Evolutionary conservation across 2,329 filamentous ascomycete genomes (phyloP).

Genomic region (Dactylellina drechsleri): DNA sequence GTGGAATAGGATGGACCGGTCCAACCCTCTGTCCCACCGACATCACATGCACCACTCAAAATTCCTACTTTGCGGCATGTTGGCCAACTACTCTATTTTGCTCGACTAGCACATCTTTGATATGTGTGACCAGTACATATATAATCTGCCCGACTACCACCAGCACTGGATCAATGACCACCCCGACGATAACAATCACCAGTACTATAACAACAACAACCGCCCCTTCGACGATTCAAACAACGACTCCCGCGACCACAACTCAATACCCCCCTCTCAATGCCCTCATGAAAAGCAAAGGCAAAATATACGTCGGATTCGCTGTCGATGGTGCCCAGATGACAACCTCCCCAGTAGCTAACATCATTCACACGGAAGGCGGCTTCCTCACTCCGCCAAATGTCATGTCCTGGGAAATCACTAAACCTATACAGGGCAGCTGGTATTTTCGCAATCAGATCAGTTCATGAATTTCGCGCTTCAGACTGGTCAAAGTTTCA

Average conservation of each 20-base stretch:
- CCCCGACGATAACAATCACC: background rate
- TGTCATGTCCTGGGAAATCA: constrained; percentile 74
- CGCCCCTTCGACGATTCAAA: background rate
- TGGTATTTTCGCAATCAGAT: constrained; percentile 70
- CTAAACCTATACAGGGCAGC: constrained; percentile 63
- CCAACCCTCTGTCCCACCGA: constrained; percentile 53
- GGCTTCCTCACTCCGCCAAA: constrained; percentile 74
- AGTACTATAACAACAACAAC: constrained; percentile 2
- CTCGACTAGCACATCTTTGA: background rate
- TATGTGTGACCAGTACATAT: constrained; percentile 7
- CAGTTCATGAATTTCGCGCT: constrained; percentile 70
- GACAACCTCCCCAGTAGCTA: constrained; percentile 64
- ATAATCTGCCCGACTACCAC: constrained; percentile 1
- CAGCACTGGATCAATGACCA: background rate
- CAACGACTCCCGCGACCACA: background rate
- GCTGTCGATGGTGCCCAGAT: constrained; percentile 68
- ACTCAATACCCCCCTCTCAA: constrained; percentile 20
- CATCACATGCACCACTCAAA: constrained; percentile 49
- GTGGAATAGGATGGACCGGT: constrained; percentile 60
- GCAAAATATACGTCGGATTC: constrained; percentile 68
- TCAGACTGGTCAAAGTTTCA: constrained; percentile 68
- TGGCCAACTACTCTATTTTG: constrained; percentile 17
- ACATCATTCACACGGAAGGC: constrained; percentile 70
- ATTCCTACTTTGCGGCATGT: constrained; percentile 57
- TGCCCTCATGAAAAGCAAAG: constrained; percentile 45